Percentiles rank a stretch among this genome's conserved stretches.
Evolutionary conservation across 2,329 filamentous ascomycete genomes (phyloP).

Genomic region (Bipolaris victoriae): DNA sequence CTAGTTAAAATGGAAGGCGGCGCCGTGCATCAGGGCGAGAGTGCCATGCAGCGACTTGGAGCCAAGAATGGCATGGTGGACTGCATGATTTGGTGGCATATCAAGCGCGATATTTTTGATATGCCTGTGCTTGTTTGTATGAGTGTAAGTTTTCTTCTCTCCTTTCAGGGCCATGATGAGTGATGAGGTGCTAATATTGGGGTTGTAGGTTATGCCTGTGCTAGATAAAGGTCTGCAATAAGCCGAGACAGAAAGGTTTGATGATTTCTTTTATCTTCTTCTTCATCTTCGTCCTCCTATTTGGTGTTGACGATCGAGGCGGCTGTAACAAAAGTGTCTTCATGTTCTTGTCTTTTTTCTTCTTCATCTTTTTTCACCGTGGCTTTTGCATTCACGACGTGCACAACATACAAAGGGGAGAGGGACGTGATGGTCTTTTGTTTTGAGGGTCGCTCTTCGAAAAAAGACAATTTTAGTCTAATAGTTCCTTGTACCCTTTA

Average conservation of each 20-base stretch:
- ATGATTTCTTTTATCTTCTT: not conserved
- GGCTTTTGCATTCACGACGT: not conserved
- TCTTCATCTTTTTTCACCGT: not conserved
- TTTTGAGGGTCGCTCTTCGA: not conserved
- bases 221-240: slow-evolving; percentile 34
- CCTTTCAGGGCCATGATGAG: not conserved
- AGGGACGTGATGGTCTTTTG: not conserved
- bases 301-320: not conserved
- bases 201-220: slow-evolving; percentile 40
- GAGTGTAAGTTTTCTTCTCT: slow-evolving; percentile 76
- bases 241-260: not conserved
- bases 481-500: not conserved
- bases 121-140: slow-evolving; percentile 99
- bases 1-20: slow-evolving; percentile 40
- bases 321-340: slow-evolving; percentile 11
- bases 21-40: slow-evolving; percentile 62
- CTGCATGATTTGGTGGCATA: slow-evolving; percentile 95
- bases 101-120: slow-evolving; percentile 96
- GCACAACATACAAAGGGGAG: not conserved
- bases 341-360: not conserved
- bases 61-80: slow-evolving; percentile 88
- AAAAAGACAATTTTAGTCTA: slow-evolving; percentile 1
- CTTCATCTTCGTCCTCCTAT: not conserved
- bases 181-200: slow-evolving; percentile 11
- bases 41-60: slow-evolving; percentile 79